phyloP scores from a whole-genome alignment of 306 rosid species.

The Sicyos edulis region DNA sequence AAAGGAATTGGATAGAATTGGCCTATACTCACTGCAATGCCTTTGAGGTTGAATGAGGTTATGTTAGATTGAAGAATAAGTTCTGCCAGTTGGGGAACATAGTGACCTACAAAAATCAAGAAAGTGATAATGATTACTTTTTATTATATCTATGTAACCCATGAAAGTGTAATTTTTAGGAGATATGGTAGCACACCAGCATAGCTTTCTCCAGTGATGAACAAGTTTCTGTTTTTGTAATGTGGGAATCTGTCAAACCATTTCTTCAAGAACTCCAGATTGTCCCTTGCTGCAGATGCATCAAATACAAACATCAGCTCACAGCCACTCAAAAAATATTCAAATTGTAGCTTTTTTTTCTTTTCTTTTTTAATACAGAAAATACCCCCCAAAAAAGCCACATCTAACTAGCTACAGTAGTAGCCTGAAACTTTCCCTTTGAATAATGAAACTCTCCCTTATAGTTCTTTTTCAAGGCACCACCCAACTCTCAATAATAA shows the following conservation, averaged over 20 bases:
- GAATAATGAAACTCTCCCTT: not conserved
- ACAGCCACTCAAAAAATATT: not conserved
- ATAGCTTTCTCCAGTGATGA: constrained; percentile 47
- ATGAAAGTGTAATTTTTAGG: not conserved
- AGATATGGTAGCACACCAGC: constrained; percentile 29
- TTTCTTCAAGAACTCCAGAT: constrained; percentile 44
- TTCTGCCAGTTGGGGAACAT: constrained; percentile 55
- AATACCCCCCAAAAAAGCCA: no score
- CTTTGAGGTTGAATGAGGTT: constrained; percentile 41
- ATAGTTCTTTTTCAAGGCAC: not conserved
- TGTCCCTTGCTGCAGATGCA: constrained; percentile 38
- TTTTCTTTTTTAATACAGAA: not conserved
- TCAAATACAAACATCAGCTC: not conserved
- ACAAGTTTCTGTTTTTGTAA: constrained; percentile 42
- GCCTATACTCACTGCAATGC: constrained; percentile 46
- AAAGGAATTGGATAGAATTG: not conserved
- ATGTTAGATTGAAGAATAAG: constrained; percentile 39
- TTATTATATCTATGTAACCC: not conserved
- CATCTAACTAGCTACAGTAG: not conserved
- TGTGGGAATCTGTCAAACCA: constrained; percentile 49
- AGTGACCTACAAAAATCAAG: constrained; percentile 32
- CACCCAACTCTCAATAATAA: not conserved
- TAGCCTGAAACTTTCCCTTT: not conserved
- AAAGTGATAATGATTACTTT: not conserved
- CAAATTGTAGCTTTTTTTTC: not conserved